Evolutionary conservation across 1,139 yeast genomes (phyloP).

Genomic region (Wickerhamomyces sp.): DNA sequence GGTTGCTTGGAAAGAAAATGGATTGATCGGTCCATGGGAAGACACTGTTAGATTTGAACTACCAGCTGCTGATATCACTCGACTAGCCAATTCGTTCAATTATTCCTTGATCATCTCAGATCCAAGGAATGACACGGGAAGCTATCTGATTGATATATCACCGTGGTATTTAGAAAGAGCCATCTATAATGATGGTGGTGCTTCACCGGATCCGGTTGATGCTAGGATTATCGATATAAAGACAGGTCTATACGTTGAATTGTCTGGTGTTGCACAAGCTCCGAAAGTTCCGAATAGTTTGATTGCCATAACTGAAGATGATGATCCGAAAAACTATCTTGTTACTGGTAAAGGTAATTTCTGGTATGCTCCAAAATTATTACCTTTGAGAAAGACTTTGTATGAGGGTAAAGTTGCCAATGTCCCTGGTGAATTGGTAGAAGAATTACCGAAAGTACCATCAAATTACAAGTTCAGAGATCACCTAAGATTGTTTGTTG

Average conservation of each 20-base stretch:
- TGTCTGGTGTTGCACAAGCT: constrained; percentile 28
- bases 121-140: constrained; percentile 35
- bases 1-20: constrained; percentile 51
- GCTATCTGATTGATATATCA: constrained; percentile 44
- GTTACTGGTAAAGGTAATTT: constrained; percentile 30
- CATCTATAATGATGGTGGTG: constrained; percentile 33
- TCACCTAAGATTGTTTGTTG: constrained; percentile 31
- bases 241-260: constrained; percentile 47
- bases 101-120: constrained; percentile 39
- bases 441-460: constrained; percentile 14
- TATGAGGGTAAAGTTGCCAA: constrained; percentile 31
- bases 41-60: constrained; percentile 45
- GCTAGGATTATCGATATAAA: constrained; percentile 47
- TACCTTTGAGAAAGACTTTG: constrained; percentile 28
- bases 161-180: constrained; percentile 38
- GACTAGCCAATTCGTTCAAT: constrained; percentile 39
- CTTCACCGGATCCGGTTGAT: constrained; percentile 42
- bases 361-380: constrained; percentile 28
- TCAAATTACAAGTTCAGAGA: constrained; percentile 25
- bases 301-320: constrained; percentile 10
- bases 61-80: constrained; percentile 36
- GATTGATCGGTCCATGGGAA: constrained; percentile 51
- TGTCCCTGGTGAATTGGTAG: constrained; percentile 24
- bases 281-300: constrained; percentile 20
- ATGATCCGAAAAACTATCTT: constrained; percentile 20